Evolutionary conservation across 768 basidiomycete species (phyloP).

Genomic region (Rhodosporidiobolus sp.): DNA sequence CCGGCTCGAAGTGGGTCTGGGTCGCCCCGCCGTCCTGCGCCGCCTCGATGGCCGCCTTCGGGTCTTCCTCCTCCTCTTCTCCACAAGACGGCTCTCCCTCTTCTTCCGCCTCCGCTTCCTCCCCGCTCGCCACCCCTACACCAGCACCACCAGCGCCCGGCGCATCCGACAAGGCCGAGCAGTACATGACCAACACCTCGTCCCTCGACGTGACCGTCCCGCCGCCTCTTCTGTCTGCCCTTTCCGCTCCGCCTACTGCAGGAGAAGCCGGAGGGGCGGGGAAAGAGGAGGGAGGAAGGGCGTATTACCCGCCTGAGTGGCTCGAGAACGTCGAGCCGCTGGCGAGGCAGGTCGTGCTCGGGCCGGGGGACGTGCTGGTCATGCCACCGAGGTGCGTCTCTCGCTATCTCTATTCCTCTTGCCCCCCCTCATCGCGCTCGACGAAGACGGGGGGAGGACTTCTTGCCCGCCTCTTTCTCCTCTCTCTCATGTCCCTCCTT

Average conservation of each 20-base stretch:
- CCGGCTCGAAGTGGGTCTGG: slow-evolving; percentile 87
- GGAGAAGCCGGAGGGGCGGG: neutral
- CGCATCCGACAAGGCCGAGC: neutral
- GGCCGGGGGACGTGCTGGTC: slow-evolving; percentile 80
- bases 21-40: slow-evolving; percentile 65
- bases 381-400: slow-evolving; percentile 66
- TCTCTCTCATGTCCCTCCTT: neutral
- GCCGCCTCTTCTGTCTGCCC: slow-evolving; percentile 23
- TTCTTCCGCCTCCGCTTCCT: neutral
- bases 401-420: neutral
- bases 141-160: neutral
- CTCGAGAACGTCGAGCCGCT: slow-evolving; percentile 58
- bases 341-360: slow-evolving; percentile 63
- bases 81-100: neutral
- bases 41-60: slow-evolving; percentile 58
- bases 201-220: slow-evolving; percentile 70
- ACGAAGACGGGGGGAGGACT: too few relatives aligned
- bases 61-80: neutral
- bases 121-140: neutral
- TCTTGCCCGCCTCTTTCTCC: neutral
- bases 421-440: too few relatives aligned
- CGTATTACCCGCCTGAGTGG: slow-evolving; percentile 51
- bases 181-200: slow-evolving; percentile 76
- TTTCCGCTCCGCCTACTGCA: neutral
- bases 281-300: neutral